Evolutionary conservation across 108 stramenopile genomes (phyloP), one percentile per base, ranked within the genome.

Genomic region (Skeletonema potamos): DNA sequence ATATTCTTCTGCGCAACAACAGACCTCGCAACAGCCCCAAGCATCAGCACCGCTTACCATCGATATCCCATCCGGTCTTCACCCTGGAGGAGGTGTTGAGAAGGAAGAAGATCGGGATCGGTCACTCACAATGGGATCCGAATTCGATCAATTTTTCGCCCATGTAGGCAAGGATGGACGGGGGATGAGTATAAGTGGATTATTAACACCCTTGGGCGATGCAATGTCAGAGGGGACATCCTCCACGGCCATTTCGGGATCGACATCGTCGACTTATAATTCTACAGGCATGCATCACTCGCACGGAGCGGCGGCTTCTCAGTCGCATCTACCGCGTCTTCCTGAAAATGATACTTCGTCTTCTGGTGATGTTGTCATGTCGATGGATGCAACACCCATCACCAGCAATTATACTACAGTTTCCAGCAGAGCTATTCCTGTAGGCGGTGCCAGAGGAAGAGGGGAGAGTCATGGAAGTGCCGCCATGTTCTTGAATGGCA

Each of bases 61-160:
- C 5, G 22, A 51, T 9, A 51, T 51, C 22, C 48, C 48, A 51
- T 22, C 22, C 22, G 22, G 17, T 44, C 4, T 44, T 44, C 43
- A 18, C 13, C n/a, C n/a, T n/a, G 9, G 34, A 0, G 17, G 17
- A 8, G 43, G 0, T 20, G 18, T 15, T 20, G n/a, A 22, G 6
- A 62, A 43, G 24, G 62, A 64, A 32, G 41, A 54, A 54, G 56
- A 73, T 20, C 63, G 72, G 54, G 72, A 57, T 26, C 64, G 72
- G 10, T 73, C 72, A 12, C 46, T 61, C 22, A 73, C 72, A 9
- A 39, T 73, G 28, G 72, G 64, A 2, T 73, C 72, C 27, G 72
- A 73, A 58, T 73, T 58, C 44, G 72, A 73, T 32, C 43, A 65
- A n/a, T 20, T n/a, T 63, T 73, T 64, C 64, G 56, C 27, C 4